These are phyloP conservation scores for Citropsis articulata DNA, from an alignment of 345 rosid species.

Conservation along the genomic window DNA sequence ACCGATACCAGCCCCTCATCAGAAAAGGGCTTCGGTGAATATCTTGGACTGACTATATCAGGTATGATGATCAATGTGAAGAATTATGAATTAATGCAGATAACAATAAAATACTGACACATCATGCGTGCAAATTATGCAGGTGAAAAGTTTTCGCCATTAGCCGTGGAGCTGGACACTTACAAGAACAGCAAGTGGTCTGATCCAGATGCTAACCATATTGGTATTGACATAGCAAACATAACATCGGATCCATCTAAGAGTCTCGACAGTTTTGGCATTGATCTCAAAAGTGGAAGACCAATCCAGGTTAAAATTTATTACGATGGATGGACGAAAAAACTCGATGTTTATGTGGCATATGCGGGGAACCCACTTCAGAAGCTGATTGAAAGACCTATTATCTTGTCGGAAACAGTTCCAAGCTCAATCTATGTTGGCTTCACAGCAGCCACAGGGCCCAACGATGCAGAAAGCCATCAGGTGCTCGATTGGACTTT, in stretches of 20 bases:
- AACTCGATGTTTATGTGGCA: constrained; percentile 22
- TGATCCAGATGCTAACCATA: constrained; percentile 34
- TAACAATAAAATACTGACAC: too few relatives aligned
- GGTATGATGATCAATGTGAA: constrained; percentile 1
- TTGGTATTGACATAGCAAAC: constrained; percentile 27
- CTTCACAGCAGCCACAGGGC: constrained; percentile 39
- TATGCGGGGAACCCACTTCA: constrained; percentile 22
- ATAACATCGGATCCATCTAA: constrained; percentile 4
- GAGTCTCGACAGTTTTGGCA: constrained; percentile 24
- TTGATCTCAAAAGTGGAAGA: constrained; percentile 39
- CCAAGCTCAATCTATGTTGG: constrained; percentile 31
- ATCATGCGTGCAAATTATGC: too few relatives aligned
- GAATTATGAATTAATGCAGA: too few relatives aligned
- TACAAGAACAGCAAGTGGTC: constrained; percentile 24
- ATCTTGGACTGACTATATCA: background rate
- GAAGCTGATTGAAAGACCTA: constrained; percentile 24
- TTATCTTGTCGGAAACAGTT: constrained; percentile 20
- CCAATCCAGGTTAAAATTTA: constrained; percentile 17
- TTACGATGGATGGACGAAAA: constrained; percentile 18
- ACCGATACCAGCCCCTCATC: constrained; percentile 22
- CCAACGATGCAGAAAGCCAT: constrained; percentile 16
- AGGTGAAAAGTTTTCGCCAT: constrained; percentile 20
- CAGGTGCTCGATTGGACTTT: constrained; percentile 24
- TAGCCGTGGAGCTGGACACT: constrained; percentile 43
- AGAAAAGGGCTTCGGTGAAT: background rate